phyloP scores from a whole-genome alignment of 2,329 filamentous ascomycete species.

The Trichocomaceae sp. region DNA sequence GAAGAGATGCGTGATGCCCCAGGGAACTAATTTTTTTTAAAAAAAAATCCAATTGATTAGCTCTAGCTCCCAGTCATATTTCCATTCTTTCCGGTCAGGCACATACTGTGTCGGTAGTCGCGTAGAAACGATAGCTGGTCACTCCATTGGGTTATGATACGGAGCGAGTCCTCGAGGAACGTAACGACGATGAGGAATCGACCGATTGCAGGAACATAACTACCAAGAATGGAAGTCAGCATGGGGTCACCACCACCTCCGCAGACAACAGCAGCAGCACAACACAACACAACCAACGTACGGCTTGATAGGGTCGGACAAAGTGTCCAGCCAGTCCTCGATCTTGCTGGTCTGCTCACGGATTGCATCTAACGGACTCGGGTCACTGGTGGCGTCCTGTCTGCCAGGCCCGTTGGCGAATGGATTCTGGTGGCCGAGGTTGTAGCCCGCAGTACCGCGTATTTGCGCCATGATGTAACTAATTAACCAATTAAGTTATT shows the following conservation, averaged over 20 bases:
- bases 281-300: conserved; percentile 33
- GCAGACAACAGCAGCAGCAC: no score
- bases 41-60: not conserved
- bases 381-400: conserved; percentile 58
- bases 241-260: conserved; percentile 23
- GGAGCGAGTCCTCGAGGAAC: conserved; percentile 91
- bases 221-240: conserved; percentile 42
- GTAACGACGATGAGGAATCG: conserved; percentile 97
- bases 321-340: conserved; percentile 80
- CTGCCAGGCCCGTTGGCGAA: conserved; percentile 56
- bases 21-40: conserved; percentile 67
- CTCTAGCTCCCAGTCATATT: not conserved
- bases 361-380: conserved; percentile 78
- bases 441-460: conserved; percentile 71
- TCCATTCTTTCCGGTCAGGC: not conserved
- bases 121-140: conserved; percentile 91
- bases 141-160: conserved; percentile 95
- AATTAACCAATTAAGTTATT: no score
- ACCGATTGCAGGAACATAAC: conserved; percentile 89
- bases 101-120: conserved; percentile 86
- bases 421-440: conserved; percentile 67
- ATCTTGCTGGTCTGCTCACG: conserved; percentile 96
- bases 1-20: conserved; percentile 85
- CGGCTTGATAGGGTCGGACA: conserved; percentile 91
- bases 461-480: conserved; percentile 42